A percentile compares a stretch with the other conserved stretches of the same genome.
Conservation (phyloP, 2,329 filamentous ascomycete species). For the Aspergillus ochraceoroseus region DNA sequence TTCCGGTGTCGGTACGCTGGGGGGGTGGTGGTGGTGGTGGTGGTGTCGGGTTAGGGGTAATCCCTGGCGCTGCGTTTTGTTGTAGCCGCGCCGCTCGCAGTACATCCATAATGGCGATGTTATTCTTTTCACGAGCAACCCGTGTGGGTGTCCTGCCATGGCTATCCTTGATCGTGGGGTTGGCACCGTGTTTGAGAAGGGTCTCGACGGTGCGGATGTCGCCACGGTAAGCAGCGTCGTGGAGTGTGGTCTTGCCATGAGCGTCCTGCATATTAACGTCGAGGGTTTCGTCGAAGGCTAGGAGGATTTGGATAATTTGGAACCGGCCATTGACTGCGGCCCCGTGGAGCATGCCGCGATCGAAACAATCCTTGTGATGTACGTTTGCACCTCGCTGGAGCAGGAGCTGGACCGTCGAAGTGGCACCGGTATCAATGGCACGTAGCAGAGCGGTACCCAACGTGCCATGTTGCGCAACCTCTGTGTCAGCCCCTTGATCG, state of each 20-base stretch:
- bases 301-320: constrained; percentile 3
- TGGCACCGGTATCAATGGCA: constrained; percentile 2
- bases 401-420: constrained; percentile 4
- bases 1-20: background rate
- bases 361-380: constrained; percentile 10
- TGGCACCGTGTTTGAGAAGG: constrained; percentile 6
- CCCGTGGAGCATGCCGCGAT: constrained; percentile 4
- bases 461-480: background rate
- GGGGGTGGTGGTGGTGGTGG: too few relatives aligned
- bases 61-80: background rate
- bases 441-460: constrained; percentile 9
- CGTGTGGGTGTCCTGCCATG: constrained; percentile 9
- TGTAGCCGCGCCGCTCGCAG: constrained; percentile 1
- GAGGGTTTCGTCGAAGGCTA: constrained; percentile 3
- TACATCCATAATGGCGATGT: background rate
- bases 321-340: constrained; percentile 6
- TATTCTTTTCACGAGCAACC: constrained; percentile 7
- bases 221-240: constrained; percentile 4
- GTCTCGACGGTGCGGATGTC: constrained; percentile 1
- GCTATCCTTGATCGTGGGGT: constrained; percentile 10
- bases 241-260: constrained; percentile 9
- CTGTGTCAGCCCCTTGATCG: constrained; percentile 5
- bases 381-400: constrained; percentile 2
- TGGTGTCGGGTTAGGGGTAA: too few relatives aligned
- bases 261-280: constrained; percentile 10